Percentiles rank a stretch among this genome's conserved stretches.
phyloP scores from a whole-genome alignment of 306 rosid species.

The Ormosia semicastrata region DNA sequence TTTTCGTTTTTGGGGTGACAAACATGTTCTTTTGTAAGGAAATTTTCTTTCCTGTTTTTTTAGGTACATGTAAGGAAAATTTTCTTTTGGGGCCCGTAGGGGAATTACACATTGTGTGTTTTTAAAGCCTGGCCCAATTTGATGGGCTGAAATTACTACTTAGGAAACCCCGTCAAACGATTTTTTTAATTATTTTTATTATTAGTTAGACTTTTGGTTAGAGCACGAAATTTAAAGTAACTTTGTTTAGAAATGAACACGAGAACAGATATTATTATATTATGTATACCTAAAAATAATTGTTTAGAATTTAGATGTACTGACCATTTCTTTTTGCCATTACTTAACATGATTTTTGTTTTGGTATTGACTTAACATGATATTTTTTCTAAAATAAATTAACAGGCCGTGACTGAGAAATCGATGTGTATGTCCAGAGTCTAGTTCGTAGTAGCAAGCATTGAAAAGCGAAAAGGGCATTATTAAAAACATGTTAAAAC shows the following conservation, averaged over 20 bases:
- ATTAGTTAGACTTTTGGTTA: not conserved
- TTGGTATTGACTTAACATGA: not conserved
- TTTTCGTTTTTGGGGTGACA: too few relatives aligned
- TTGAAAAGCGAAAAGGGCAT: not conserved
- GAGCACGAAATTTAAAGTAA: not conserved
- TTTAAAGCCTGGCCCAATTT: not conserved
- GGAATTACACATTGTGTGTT: too few relatives aligned
- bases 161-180: not conserved
- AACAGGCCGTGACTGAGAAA: conserved; percentile 4
- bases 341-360: not conserved
- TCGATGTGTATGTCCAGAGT: not conserved
- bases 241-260: too few relatives aligned
- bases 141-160: not conserved
- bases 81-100: not conserved
- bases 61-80: too few relatives aligned
- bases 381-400: not conserved
- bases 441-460: not conserved
- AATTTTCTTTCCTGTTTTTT: too few relatives aligned
- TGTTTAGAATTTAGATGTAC: not conserved
- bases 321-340: not conserved
- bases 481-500: not conserved
- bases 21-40: too few relatives aligned
- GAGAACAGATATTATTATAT: too few relatives aligned
- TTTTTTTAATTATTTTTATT: not conserved
- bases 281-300: not conserved